Evolutionary conservation across 345 rosid species (phyloP).

Genomic region (Nasturtium officinale): DNA sequence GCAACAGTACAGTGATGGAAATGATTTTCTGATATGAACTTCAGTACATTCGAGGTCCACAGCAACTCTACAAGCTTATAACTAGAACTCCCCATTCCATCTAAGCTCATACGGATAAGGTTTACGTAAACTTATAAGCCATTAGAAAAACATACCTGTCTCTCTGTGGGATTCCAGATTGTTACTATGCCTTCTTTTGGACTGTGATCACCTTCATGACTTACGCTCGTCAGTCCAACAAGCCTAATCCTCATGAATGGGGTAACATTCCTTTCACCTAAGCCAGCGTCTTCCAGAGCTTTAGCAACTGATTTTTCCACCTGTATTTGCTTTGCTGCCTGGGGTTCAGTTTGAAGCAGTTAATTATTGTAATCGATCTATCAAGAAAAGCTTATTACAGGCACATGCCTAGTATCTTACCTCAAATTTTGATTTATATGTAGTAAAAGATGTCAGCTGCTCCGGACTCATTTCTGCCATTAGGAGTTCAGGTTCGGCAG

Average conservation of each 20-base stretch:
- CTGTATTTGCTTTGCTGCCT: conserved; percentile 68
- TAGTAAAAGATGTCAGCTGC: conserved; percentile 70
- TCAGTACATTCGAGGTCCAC: background rate
- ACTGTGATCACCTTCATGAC: conserved; percentile 41
- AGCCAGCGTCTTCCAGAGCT: conserved; percentile 72
- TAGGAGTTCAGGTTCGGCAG: conserved; percentile 89
- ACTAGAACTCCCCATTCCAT: background rate
- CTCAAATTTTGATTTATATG: conserved; percentile 74
- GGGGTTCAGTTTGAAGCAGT: conserved; percentile 31
- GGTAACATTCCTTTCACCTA: conserved; percentile 75
- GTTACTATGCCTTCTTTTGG: conserved; percentile 78
- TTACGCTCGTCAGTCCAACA: conserved; percentile 61
- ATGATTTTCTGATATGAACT: conserved; percentile 8
- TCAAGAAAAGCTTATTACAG: conserved; percentile 20
- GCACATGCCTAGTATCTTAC: no score
- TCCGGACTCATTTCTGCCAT: conserved; percentile 94
- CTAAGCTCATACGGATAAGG: conserved; percentile 7
- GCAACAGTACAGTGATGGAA: conserved; percentile 5
- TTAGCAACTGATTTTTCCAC: conserved; percentile 67
- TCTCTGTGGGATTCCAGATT: conserved; percentile 91
- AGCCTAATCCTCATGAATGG: conserved; percentile 90
- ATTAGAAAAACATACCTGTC: conserved; percentile 58
- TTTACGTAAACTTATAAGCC: conserved; percentile 18
- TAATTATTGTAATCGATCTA: background rate
- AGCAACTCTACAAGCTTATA: background rate